Conservation (phyloP, 2,329 filamentous ascomycete genomes). For the Bipolaris cookei region DNA sequence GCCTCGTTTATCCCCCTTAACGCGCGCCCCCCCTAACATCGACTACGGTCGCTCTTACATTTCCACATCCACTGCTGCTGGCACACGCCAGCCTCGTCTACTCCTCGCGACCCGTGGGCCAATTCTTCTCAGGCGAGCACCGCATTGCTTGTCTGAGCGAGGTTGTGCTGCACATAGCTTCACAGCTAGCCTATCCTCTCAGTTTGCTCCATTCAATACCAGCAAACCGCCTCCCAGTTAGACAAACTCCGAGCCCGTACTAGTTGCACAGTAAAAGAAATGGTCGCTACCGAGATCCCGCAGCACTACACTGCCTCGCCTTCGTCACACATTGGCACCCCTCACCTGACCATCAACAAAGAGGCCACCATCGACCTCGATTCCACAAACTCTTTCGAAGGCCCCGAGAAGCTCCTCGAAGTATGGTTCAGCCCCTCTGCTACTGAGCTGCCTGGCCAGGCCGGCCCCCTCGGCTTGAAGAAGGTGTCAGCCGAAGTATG, state of each 20-base stretch:
- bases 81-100: conserved; percentile 78
- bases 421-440: conserved; percentile 94
- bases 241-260: conserved; percentile 26
- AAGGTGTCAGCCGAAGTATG: conserved; percentile 81
- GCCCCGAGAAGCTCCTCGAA: conserved; percentile 96
- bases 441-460: conserved; percentile 71
- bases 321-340: conserved; percentile 76
- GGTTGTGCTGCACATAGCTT: conserved; percentile 82
- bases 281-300: conserved; percentile 84
- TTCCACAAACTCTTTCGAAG: conserved; percentile 95
- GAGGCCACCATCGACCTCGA: conserved; percentile 90
- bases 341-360: conserved; percentile 95
- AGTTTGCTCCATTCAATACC: conserved; percentile 7
- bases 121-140: conserved; percentile 95
- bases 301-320: conserved; percentile 82
- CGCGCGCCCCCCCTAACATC: conserved; percentile 90
- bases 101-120: conserved; percentile 74
- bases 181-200: conserved; percentile 29
- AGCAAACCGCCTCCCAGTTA: conserved; percentile 18
- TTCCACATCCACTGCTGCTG: conserved; percentile 69
- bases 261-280: conserved; percentile 61
- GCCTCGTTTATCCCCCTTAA: conserved; percentile 82
- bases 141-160: conserved; percentile 96
- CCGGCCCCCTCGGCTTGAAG: conserved; percentile 80
- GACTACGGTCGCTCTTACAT: conserved; percentile 65